Percentiles rank a stretch among this genome's conserved stretches.
phyloP scores from a whole-genome alignment of 345 rosid genomes.

The Durio zibethinus region DNA sequence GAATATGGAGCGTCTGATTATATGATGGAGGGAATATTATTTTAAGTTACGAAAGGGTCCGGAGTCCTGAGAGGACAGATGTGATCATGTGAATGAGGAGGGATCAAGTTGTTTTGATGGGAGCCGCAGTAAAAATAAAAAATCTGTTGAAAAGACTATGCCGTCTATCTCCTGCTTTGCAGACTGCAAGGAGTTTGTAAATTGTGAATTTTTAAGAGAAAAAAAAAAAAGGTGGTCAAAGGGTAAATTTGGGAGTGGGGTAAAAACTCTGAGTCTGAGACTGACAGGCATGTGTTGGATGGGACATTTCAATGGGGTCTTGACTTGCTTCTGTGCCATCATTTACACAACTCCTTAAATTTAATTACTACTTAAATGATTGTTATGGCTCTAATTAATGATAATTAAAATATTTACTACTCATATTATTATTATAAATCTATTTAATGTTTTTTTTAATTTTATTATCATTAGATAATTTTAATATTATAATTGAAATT shows the following conservation, averaged over 20 bases:
- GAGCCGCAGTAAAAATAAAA: neutral
- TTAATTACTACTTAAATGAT: no score
- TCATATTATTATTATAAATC: no score
- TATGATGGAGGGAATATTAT: neutral
- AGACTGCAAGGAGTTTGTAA: neutral
- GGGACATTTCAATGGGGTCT: neutral
- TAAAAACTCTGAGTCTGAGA: neutral
- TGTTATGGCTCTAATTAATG: no score
- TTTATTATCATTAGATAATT: no score
- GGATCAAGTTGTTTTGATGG: no score
- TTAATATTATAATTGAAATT: no score
- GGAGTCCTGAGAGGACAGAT: neutral
- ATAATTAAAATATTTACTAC: no score
- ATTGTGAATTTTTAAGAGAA: neutral
- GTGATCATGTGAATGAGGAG: no score
- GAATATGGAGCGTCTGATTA: slow-evolving; percentile 31
- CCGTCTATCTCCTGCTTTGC: neutral
- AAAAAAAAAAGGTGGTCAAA: neutral
- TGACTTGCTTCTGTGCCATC: neutral
- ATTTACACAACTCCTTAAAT: no score
- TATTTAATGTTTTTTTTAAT: no score
- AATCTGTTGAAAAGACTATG: slow-evolving; percentile 6
- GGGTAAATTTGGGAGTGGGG: neutral
- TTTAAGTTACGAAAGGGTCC: neutral
- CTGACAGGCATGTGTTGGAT: neutral